Conservation (phyloP, 2,329 filamentous ascomycete genomes). For the Ceratocystis eucalypticola region DNA sequence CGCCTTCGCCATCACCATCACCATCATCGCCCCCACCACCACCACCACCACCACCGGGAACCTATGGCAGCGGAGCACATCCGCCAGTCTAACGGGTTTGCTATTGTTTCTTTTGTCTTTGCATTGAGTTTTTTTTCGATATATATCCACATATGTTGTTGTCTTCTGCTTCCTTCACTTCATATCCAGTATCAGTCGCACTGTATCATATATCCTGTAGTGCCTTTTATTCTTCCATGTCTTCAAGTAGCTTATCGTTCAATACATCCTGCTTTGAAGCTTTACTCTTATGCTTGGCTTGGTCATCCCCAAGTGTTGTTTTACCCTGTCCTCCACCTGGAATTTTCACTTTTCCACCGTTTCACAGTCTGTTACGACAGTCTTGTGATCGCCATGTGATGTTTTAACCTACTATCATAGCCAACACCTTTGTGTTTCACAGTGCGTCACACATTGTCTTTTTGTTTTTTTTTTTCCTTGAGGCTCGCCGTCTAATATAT, state of each 20-base stretch:
- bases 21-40: not conserved
- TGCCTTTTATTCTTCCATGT: not conserved
- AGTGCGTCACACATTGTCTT: not conserved
- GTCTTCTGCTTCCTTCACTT: not conserved
- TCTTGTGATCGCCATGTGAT: not conserved
- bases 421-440: not conserved
- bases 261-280: not conserved
- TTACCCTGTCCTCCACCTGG: not conserved
- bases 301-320: not conserved
- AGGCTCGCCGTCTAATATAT: not conserved
- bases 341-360: not conserved
- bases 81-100: not conserved
- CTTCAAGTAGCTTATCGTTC: not conserved
- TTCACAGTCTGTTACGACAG: not conserved
- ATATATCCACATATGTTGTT: not conserved
- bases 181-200: not conserved
- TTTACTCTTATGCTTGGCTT: not conserved
- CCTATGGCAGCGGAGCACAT: not conserved
- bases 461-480: not conserved
- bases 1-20: not conserved
- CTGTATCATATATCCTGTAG: not conserved
- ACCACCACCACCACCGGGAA: not conserved
- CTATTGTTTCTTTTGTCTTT: conserved; percentile 5
- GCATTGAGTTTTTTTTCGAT: not conserved
- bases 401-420: not conserved